phyloP scores from a whole-genome alignment of 768 basidiomycete genomes.

The Russula sp. region DNA sequence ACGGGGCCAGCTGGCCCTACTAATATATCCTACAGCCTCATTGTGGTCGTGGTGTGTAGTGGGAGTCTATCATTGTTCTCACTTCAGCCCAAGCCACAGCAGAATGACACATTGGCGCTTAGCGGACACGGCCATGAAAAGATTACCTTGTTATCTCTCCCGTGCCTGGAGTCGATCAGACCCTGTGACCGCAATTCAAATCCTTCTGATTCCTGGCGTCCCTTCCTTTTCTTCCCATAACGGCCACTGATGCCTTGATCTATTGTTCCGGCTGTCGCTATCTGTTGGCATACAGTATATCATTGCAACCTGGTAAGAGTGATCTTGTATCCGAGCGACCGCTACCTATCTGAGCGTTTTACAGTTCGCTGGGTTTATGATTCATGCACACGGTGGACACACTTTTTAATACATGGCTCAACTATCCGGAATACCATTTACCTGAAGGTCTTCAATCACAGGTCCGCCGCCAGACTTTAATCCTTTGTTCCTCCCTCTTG shows the following conservation, averaged over 20 bases:
- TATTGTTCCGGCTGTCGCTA: background rate
- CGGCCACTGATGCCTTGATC: background rate
- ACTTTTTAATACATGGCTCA: background rate
- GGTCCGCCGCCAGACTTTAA: conserved; percentile 45
- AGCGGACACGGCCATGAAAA: background rate
- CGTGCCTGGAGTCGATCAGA: no score
- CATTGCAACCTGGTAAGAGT: background rate
- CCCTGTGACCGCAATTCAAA: no score
- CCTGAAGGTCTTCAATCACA: conserved; percentile 34
- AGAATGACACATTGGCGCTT: conserved; percentile 12
- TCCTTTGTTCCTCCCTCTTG: conserved; percentile 40
- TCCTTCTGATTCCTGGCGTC: no score
- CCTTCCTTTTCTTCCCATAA: background rate
- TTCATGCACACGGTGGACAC: background rate
- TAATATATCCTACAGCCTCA: conserved; percentile 14
- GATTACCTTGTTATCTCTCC: conserved; percentile 9
- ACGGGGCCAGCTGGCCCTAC: background rate
- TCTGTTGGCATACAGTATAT: background rate
- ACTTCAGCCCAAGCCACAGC: conserved; percentile 12
- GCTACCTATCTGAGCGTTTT: background rate
- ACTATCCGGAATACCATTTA: background rate
- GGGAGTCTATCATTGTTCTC: conserved; percentile 20
- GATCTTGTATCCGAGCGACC: background rate
- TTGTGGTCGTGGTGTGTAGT: conserved; percentile 18
- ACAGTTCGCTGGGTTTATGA: background rate